Evolutionary conservation across 352 stramenopile genomes (phyloP), one percentile per base, ranked within the genome.

Genomic region (Thalassiosira sp.): DNA sequence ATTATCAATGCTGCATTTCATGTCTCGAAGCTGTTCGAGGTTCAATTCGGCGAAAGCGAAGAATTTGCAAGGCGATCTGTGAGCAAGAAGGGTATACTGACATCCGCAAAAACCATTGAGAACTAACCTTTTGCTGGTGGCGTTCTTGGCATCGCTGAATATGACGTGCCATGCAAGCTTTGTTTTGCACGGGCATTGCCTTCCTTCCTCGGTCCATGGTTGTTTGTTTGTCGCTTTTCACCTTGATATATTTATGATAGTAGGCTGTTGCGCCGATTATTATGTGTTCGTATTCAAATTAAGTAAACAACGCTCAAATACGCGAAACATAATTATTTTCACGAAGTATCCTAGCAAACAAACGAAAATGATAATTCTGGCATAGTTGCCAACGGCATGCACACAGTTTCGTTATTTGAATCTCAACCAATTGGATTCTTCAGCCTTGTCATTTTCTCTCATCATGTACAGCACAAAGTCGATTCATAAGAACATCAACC

Each of bases 1-100:
- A 76, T 97, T 98, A 86, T 98, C 95, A 74, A 98, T 98, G 49
- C 93, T 93, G 62, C 94, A 96, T 89, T 98, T 98, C 83, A 95
- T 94, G 33, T 88, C 86, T 42, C 78, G 75, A 35, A 95, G 77
- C 72, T 88, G 33, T 28, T 40, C 16, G n/a, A 25, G n/a, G 15
- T n/a, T n/a, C 13, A 25, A 51, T 35, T 33, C 13, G 22, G 33
- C 24, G 18, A 16, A 22, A 43, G 54, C 2, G 40, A 82, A 52
- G 10, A 18, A 20, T 35, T 54, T 33, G 56, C n/a, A 18, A 69
- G 16, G n/a, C 56, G 28, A 51, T 7, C 37, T 53, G 24, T 31
- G 52, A 71, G 33, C 3, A 1, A 37, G n/a, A n/a, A n/a, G n/a
- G n/a, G n/a, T n/a, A n/a, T n/a, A n/a, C n/a, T n/a, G n/a, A n/a